phyloP scores from a whole-genome alignment of 176 grass and related monocot genomes.

The Saccharum officinarum region DNA sequence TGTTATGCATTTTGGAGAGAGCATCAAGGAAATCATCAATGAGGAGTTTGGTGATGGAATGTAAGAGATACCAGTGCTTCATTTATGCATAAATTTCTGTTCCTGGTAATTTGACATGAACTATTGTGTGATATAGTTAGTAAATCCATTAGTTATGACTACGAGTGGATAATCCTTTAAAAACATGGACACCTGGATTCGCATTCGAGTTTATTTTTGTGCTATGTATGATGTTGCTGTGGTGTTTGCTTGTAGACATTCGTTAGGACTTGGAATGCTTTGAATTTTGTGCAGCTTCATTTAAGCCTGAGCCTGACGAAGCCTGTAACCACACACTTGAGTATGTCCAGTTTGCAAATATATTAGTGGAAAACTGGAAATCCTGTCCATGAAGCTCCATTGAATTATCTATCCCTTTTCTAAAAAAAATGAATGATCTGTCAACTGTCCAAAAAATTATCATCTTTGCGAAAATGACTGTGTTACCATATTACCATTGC shows the following conservation, averaged over 20 bases:
- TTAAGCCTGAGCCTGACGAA: neutral
- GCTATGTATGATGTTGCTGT: neutral
- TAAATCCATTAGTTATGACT: neutral
- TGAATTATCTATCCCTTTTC: neutral
- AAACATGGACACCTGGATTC: neutral
- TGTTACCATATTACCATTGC: neutral
- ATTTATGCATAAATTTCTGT: constrained; percentile 17
- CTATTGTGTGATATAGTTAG: neutral
- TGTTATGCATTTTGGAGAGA: constrained; percentile 98
- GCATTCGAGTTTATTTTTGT: neutral
- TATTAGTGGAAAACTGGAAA: neutral
- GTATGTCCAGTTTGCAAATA: neutral
- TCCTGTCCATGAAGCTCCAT: neutral
- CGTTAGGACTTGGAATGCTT: neutral
- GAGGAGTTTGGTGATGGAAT: constrained; percentile 99
- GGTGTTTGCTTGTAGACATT: neutral
- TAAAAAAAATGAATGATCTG: neutral
- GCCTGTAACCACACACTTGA: neutral
- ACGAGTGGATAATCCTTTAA: neutral
- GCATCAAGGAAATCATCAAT: constrained; percentile 98
- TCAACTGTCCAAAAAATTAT: neutral
- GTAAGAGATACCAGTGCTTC: constrained; percentile 53
- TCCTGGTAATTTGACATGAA: neutral
- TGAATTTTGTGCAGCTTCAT: neutral
- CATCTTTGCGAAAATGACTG: neutral